Evolutionary conservation across 2,329 filamentous ascomycete species (phyloP), one percentile per base, ranked within the genome.

Genomic region (Nothopassalora personata): DNA sequence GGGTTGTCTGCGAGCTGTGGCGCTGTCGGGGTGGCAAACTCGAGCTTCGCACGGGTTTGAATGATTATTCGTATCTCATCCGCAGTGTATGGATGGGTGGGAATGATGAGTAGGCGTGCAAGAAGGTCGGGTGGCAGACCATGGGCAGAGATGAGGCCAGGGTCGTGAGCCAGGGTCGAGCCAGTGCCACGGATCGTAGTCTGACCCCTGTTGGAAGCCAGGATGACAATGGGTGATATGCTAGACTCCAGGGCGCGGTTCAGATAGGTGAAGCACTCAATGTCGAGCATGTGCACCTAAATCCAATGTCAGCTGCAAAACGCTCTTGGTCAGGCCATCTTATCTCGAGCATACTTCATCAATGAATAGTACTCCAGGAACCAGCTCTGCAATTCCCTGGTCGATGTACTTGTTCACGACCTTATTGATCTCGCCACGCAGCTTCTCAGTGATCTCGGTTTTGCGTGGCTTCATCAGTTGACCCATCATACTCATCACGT

Each of bases 401-500:
- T 97, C 94, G 68, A 99, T 99, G 77, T 97, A 99, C 76, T 93
- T 91, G 82, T 91, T 96, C 67, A 99, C 94, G 31, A 99, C 93
- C 80, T 97, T 97, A 84, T 99, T 97, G 80, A 99, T 97, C 79
- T 99, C 94, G 57, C 85, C 81, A 61, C 94, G 86, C 71, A 99
- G 80, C 80, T 99, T 99, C 77, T 99, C 94, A 31, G 94, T 99
- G 71, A 99, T 97, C 75, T 99, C 94, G 5, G 94, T 99, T 86
- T 97, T 97, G 81, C 95, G 95, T 62, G 94, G 94, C 83, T 97
- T 97, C 91, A 97, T 97, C 71, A 99, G 79, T 77, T 99, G 94
- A 70, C 94, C 94, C 93, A 99, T 97, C 94, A 99, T 97, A 80
- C 92, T 97, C 92, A 99, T 97, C 66, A 99, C 96, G 75, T 99